These are phyloP conservation scores for Blastomyces emzantsi DNA, from an alignment of 2,329 filamentous ascomycete species.

Conservation along the genomic window DNA sequence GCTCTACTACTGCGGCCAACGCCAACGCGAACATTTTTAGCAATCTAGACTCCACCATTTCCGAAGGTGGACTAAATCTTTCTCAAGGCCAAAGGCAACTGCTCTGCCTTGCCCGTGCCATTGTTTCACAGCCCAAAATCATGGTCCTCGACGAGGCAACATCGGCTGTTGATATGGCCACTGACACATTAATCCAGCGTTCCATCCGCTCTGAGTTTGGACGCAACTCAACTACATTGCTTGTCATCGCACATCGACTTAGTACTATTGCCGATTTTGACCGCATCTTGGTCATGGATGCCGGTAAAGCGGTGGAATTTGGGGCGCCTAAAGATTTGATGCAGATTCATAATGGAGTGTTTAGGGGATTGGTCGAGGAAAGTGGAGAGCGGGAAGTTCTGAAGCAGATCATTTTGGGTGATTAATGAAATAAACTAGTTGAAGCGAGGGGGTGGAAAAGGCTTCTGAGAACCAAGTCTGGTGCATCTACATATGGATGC, in stretches of 20 bases:
- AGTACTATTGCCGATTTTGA: slow-evolving; percentile 72
- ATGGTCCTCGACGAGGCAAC: slow-evolving; percentile 77
- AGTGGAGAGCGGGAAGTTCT: slow-evolving; percentile 30
- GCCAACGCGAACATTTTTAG: slow-evolving; percentile 52
- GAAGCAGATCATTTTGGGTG: slow-evolving; percentile 23
- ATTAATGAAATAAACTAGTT: background rate
- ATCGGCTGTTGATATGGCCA: slow-evolving; percentile 67
- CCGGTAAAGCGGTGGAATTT: slow-evolving; percentile 59
- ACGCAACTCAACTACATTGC: slow-evolving; percentile 50
- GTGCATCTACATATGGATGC: background rate
- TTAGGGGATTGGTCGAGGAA: slow-evolving; percentile 47
- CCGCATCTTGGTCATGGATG: slow-evolving; percentile 60
- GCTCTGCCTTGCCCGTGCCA: slow-evolving; percentile 63
- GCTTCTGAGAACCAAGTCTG: background rate
- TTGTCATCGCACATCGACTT: slow-evolving; percentile 67
- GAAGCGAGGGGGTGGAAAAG: background rate
- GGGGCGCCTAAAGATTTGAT: slow-evolving; percentile 56
- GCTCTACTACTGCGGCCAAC: slow-evolving; percentile 33
- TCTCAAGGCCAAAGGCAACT: slow-evolving; percentile 70
- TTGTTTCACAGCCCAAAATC: slow-evolving; percentile 62
- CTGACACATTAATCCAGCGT: slow-evolving; percentile 63
- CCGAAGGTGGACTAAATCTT: slow-evolving; percentile 64
- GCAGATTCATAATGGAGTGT: slow-evolving; percentile 43
- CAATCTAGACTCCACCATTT: slow-evolving; percentile 53
- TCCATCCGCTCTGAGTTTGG: slow-evolving; percentile 64